Base-by-base conservation (phyloP, 129 eudicot species). In the Chrysanthemum seticuspe region DNA sequence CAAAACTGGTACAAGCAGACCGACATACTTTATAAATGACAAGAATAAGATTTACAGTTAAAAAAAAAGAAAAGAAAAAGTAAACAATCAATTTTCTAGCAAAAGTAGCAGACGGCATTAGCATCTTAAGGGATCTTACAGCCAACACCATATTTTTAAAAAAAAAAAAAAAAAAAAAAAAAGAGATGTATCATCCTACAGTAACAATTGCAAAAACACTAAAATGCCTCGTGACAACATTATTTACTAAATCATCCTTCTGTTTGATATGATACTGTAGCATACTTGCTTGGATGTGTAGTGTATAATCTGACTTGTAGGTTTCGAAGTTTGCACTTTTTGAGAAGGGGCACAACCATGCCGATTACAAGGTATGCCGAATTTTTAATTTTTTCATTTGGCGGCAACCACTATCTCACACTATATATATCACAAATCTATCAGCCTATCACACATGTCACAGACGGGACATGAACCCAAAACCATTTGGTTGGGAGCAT, bases 141-240 rank as follows among this genome's bases (percentile, higher is more conserved):
- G 3, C 50, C 11, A 5, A 48, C 14, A 49, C 36, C 36, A 31
- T 3, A 29, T 31, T 31, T 4, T 0, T 3, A 4, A 31, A 23
- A 13, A 44, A 14, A 23, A n/a, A n/a, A n/a, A n/a, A n/a, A n/a
- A n/a, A n/a, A n/a, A n/a, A n/a, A 4, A 31, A 4, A 31, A 23
- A 6, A 44, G 8, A 23, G 6, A 14, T 25, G 9, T 50, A 67
- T 40, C 45, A 23, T 61, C 66, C 0, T 6, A 8, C 29, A 50
- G 59, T 9, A 68, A 68, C 72, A 50, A 40, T n/a, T n/a, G n/a
- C n/a, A n/a, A n/a, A n/a, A n/a, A n/a, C n/a, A 70, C 54, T 36
- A 34, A 70, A 12, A 2, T 16, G 54, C 10, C 53, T 21, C 57
- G 0, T 18, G 1, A 11, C 12, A 13, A 31, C 55, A 18, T 56